Base-by-base conservation (phyloP, 2,329 filamentous ascomycete species). In the Curvularia sp. region DNA sequence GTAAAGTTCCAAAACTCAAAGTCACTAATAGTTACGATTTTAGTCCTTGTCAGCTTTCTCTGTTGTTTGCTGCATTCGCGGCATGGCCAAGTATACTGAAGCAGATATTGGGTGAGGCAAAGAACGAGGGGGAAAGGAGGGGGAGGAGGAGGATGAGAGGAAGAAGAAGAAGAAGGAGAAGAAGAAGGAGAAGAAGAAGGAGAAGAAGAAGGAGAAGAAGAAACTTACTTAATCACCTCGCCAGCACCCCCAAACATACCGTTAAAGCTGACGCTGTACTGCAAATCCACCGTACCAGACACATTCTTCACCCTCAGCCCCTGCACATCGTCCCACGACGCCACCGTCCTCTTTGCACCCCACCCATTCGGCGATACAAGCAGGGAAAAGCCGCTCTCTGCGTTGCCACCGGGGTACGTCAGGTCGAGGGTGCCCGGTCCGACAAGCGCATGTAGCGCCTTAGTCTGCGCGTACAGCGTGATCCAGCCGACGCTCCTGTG, bases 331-430 rank as follows among this genome's bases (percentile, higher is more conserved):
- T 68, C 72, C 79, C 83, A 84, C 1, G 75, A 70, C 0, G 66
- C 41, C 1, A 86, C 72, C 30, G 82, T 82, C 5, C 73, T 75
- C 63, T 79, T 80, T 2, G 74, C 71, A n/a, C 61, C 59, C 64
- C 67, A 69, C 6, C 83, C 81, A 2, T 82, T 81, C 0, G 80
- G 70, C 4, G 69, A 81, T 0, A 86, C 78, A 2, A 84, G 63
- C 23, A 87, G 78, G 1, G 78, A 80, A 66, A 87, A 87, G 15
- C 80, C 73, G 23, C 81, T 84, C 3, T 73, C 74, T 0, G 75
- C 66, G 42, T 81, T 84, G 1, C 84, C 85, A 13, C 74, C 62
- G 0, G 86, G 86, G 60, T 88, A 88, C 0, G 80, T 80, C 2
- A 88, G 68, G 10, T 78, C 79, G 6, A 89, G 72, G 0, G 81